phyloP scores from a whole-genome alignment of 2,329 filamentous ascomycete genomes.

The Cadophora sp. region DNA sequence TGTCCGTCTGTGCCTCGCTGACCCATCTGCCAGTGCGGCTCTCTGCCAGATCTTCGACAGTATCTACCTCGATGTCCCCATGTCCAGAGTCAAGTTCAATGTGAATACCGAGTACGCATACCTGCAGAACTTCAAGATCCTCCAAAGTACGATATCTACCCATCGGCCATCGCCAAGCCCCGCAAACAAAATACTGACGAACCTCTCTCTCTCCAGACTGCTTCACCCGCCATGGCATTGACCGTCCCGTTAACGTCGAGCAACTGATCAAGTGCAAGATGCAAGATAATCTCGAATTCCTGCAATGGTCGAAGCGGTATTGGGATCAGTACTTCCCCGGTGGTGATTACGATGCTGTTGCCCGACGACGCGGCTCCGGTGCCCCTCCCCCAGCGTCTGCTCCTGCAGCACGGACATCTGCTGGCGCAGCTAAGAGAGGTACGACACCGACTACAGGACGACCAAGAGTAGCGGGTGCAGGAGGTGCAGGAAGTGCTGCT shows the following conservation, averaged over 20 bases:
- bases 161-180: conserved; percentile 20
- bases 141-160: conserved; percentile 72
- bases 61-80: conserved; percentile 94
- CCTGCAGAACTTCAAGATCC: conserved; percentile 96
- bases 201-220: conserved; percentile 60
- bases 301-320: conserved; percentile 95
- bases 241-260: conserved; percentile 89
- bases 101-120: conserved; percentile 97
- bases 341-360: conserved; percentile 92
- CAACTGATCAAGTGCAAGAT: conserved; percentile 97
- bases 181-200: conserved; percentile 23
- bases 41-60: conserved; percentile 98
- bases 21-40: conserved; percentile 70
- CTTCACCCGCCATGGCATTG: conserved; percentile 86
- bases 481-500: conserved; percentile 69
- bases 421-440: conserved; percentile 53
- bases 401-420: conserved; percentile 56
- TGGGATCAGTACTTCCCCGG: conserved; percentile 99
- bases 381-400: conserved; percentile 58
- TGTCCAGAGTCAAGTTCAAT: conserved; percentile 97
- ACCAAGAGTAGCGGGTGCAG: conserved; percentile 52
- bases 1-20: conserved; percentile 28
- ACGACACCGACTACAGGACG: conserved; percentile 52
- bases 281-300: conserved; percentile 99
- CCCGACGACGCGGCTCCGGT: conserved; percentile 79